Conservation (phyloP, 805 yeast species). For the Nakazawaea wickerhamii region DNA sequence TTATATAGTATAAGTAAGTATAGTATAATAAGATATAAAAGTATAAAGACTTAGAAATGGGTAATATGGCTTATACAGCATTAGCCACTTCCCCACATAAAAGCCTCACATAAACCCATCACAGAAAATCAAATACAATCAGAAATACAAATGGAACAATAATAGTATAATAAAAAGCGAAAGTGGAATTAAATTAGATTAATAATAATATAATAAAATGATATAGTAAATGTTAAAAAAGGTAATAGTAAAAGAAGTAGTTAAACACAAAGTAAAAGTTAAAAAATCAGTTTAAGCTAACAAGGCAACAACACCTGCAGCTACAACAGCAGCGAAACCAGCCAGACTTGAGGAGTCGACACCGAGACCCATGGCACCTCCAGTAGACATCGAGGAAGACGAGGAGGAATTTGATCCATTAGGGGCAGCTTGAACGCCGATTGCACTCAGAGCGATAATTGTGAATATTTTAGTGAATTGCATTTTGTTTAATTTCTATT, state of each 20-base stretch:
- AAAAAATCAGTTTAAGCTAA: slow-evolving; percentile 17
- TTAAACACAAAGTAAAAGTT: background rate
- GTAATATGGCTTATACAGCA: no score
- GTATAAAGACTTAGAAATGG: no score
- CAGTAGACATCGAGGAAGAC: slow-evolving; percentile 1
- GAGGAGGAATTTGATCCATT: background rate
- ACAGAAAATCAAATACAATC: background rate
- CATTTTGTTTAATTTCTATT: slow-evolving; percentile 5
- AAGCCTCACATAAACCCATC: background rate
- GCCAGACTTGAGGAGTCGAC: slow-evolving; percentile 14
- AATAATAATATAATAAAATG: no score
- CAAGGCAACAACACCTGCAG: slow-evolving; percentile 15
- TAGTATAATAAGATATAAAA: no score
- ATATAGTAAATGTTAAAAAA: background rate
- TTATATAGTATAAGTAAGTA: no score
- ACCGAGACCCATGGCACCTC: slow-evolving; percentile 17
- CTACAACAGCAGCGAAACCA: slow-evolving; percentile 11
- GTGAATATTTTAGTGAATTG: slow-evolving; percentile 11
- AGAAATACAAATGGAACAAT: no score
- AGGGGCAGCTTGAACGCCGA: slow-evolving; percentile 11
- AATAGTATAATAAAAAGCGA: no score
- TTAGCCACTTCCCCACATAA: no score
- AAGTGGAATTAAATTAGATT: background rate
- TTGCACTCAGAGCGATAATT: slow-evolving; percentile 7
- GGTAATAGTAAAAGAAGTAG: background rate